Conservation (phyloP, 106 monocot genomes). For the Allium cepa region DNA sequence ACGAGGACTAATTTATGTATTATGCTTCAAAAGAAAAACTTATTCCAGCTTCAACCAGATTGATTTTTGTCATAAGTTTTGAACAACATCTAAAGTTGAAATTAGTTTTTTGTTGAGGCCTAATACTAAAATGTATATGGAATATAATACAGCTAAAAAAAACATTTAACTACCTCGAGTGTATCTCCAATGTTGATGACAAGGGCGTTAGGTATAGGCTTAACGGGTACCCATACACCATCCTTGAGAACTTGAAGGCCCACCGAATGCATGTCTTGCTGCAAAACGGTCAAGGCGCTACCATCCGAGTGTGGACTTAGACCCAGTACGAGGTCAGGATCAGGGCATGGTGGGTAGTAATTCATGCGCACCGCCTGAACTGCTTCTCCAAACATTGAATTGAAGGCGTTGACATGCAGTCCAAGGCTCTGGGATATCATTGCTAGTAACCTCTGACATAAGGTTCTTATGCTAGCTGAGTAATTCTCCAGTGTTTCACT, state of each 20-base stretch:
- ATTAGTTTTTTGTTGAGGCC: too few relatives aligned
- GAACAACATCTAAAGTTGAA: too few relatives aligned
- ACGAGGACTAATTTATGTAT: too few relatives aligned
- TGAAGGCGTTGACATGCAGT: conserved; percentile 17
- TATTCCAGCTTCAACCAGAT: too few relatives aligned
- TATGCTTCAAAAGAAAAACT: too few relatives aligned
- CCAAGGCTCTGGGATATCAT: conserved; percentile 31
- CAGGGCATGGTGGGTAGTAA: conserved; percentile 63
- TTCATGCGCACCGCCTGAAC: conserved; percentile 60
- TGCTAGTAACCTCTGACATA: conserved; percentile 33
- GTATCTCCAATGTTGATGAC: conserved; percentile 73
- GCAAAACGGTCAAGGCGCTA: conserved; percentile 50
- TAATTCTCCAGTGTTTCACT: conserved; percentile 52
- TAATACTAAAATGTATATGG: too few relatives aligned
- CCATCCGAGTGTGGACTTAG: conserved; percentile 66
- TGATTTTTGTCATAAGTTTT: too few relatives aligned
- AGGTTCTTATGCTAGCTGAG: conserved; percentile 27
- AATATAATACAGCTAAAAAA: too few relatives aligned
- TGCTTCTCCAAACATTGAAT: conserved; percentile 47
- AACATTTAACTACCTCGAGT: conserved; percentile 24
- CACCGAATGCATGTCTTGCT: conserved; percentile 31
- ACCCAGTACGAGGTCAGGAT: conserved; percentile 56
- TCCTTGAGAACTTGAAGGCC: conserved; percentile 51
- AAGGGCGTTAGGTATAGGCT: conserved; percentile 36
- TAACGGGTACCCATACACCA: conserved; percentile 35